Conservation (phyloP, 2,329 filamentous ascomycete genomes). For the Claviceps humidiphila region DNA sequence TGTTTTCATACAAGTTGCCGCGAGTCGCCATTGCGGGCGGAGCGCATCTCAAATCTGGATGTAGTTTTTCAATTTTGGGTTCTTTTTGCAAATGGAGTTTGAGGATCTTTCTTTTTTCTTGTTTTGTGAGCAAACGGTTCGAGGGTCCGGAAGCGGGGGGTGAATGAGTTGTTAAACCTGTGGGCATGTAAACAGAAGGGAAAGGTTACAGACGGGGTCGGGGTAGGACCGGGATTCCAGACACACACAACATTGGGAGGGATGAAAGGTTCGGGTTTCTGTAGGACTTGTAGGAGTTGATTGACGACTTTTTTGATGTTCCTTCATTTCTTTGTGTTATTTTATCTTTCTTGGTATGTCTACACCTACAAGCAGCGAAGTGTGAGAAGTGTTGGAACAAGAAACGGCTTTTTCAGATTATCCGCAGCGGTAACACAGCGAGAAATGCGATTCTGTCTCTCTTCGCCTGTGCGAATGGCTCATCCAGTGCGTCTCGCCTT, state of each 20-base stretch:
- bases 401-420: no score
- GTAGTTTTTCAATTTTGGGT: constrained; percentile 22
- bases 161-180: constrained; percentile 4
- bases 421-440: no score
- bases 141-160: constrained; percentile 4
- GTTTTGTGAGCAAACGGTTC: constrained; percentile 1
- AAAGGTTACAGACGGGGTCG: constrained; percentile 1
- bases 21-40: background rate
- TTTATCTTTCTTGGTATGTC: background rate
- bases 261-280: constrained; percentile 3
- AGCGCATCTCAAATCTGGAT: constrained; percentile 21
- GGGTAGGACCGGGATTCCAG: background rate
- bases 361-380: no score
- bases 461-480: no score
- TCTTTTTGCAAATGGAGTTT: constrained; percentile 27
- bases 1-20: constrained; percentile 4
- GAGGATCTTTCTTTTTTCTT: constrained; percentile 12
- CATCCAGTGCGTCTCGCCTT: no score
- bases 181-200: constrained; percentile 10
- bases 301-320: constrained; percentile 5
- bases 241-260: background rate
- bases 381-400: no score
- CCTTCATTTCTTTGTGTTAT: background rate
- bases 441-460: no score
- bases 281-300: constrained; percentile 12